Evolutionary conservation across 208 protist species (phyloP).

Genomic region (Tritrichomonas foetus): DNA sequence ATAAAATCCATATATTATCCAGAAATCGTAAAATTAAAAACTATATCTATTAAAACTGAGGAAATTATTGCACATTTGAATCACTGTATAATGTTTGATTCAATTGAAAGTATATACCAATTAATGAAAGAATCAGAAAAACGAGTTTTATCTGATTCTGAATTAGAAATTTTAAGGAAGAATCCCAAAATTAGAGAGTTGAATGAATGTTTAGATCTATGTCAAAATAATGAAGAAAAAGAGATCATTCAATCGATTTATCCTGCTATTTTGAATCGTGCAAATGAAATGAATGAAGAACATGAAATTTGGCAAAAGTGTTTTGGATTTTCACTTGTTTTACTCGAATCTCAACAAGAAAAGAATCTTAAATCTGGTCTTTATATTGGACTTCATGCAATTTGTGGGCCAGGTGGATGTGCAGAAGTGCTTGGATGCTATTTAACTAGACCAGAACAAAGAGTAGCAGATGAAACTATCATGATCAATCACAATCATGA

Average conservation of each 20-base stretch:
- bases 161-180: not conserved
- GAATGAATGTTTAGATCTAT: not conserved
- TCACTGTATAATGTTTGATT: not conserved
- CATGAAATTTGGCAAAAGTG: not conserved
- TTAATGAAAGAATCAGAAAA: not conserved
- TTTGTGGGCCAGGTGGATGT: not conserved
- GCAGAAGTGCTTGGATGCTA: not conserved
- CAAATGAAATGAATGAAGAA: not conserved
- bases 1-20: no score
- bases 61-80: not conserved
- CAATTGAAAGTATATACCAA: not conserved
- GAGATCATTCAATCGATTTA: not conserved
- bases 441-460: not conserved
- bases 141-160: not conserved
- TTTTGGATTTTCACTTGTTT: not conserved
- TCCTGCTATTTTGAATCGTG: not conserved
- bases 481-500: not conserved
- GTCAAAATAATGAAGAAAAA: not conserved
- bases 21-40: no score
- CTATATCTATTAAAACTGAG: not conserved
- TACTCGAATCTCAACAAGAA: not conserved
- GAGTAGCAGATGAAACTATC: not conserved
- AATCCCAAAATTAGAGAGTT: not conserved
- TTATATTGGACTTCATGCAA: not conserved
- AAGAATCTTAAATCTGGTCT: not conserved